Base-by-base conservation (phyloP, 2,329 filamentous ascomycete genomes). In the Colletotrichum viniferum region DNA sequence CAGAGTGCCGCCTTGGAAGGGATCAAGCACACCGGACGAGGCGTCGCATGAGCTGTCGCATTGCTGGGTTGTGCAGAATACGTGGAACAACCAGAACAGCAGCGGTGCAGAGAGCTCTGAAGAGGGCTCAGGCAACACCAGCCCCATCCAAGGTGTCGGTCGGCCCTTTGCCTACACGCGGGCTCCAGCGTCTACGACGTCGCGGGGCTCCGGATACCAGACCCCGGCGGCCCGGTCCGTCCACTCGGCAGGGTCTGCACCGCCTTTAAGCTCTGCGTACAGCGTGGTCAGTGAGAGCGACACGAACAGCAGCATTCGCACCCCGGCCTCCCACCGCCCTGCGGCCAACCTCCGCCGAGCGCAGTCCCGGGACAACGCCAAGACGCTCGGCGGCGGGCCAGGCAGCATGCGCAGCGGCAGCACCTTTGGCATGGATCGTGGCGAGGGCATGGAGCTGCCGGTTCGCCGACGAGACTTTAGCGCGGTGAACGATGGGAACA, bases 1-100 rank as follows among this genome's bases (percentile, higher is more conserved):
- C 30, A 85, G 85, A 75, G 83, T 87, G 38, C 90, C 90, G 3
- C 90, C 90, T 4, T 93, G 91, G 91, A 88, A 86, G 66, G 83
- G 83, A 21, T 73, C 77, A 66, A 6, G 76, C 68, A 26, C 71
- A 78, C 24, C 76, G 73, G 81, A 84, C 16, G 86, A 88, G 73
- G 85, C 86, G 1, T 79, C 83, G 10, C 89, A 90, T 76, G 87
- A 89, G 79, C 83, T 87, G 21, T 90, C 88, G 4, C 86, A 91
- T 78, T 91, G 89, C 81, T 91, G 89, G 89, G 74, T 82, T 0
- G 84, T 84, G 13, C 84, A 85, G 4, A 83, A 80, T n/a, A 81
- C 79, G 7, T 88, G 88, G 87, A 78, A 80, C n/a, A 78, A 77
- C 63, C 77, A 68, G 69, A 71, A 60, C 61, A 80, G 78, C 77